Evolutionary conservation across 2,329 filamentous ascomycete species (phyloP).

Genomic region (Aspergillus sp.): DNA sequence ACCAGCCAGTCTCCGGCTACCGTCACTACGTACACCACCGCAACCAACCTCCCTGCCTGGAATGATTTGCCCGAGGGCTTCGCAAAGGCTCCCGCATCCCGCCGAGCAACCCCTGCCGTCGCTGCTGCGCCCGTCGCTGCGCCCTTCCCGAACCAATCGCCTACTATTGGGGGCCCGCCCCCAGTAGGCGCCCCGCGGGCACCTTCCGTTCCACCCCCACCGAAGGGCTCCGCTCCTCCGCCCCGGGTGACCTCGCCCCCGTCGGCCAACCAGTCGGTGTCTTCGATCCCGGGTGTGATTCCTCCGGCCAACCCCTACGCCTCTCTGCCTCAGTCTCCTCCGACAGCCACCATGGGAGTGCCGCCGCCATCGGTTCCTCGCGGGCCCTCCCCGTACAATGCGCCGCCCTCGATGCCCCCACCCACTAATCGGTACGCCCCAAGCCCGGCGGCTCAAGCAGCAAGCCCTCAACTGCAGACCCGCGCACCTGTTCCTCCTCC

Average conservation of each 20-base stretch:
- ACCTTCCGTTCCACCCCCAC: conserved; percentile 77
- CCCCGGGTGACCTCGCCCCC: conserved; percentile 71
- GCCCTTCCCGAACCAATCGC: conserved; percentile 70
- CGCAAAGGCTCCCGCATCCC: conserved; percentile 67
- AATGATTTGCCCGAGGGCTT: conserved; percentile 90
- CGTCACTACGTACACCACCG: conserved; percentile 63
- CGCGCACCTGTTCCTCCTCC: conserved; percentile 52
- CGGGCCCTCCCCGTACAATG: conserved; percentile 82
- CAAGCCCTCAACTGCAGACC: conserved; percentile 45
- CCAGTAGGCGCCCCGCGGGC: conserved; percentile 63
- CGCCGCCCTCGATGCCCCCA: conserved; percentile 69
- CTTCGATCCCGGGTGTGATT: conserved; percentile 64
- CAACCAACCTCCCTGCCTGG: conserved; percentile 77
- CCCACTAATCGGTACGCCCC: conserved; percentile 75
- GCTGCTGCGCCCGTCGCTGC: conserved; percentile 63
- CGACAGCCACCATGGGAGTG: conserved; percentile 37
- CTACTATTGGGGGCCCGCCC: conserved; percentile 44
- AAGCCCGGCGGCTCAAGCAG: conserved; percentile 57
- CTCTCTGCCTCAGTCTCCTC: conserved; percentile 42
- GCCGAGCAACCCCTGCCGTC: conserved; percentile 71
- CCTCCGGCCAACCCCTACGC: conserved; percentile 42
- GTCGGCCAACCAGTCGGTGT: conserved; percentile 55
- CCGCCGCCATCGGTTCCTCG: conserved; percentile 62
- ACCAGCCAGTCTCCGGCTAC: conserved; percentile 64
- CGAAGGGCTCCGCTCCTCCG: conserved; percentile 71